Conservation (phyloP, 106 monocot genomes). For the Dendrobium nobile region DNA sequence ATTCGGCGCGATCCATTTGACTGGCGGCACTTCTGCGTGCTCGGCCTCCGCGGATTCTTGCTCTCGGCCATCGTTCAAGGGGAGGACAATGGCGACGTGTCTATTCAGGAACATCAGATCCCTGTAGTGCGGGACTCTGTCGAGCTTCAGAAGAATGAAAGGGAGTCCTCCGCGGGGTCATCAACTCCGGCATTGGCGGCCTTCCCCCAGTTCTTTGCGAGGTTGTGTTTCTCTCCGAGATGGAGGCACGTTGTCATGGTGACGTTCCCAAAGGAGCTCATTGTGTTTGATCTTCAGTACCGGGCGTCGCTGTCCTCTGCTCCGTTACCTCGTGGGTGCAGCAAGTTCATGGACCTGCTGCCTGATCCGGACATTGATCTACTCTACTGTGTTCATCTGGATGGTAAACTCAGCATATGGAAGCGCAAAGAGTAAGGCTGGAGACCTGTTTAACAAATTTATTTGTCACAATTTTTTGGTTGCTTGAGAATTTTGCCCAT, state of each 20-base stretch:
- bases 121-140: conserved; percentile 16
- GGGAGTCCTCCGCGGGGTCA: conserved; percentile 18
- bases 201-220: conserved; percentile 46
- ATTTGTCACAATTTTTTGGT: too few species aligned
- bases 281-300: conserved; percentile 83
- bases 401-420: conserved; percentile 91
- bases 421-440: conserved; percentile 79
- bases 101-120: conserved; percentile 55
- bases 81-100: conserved; percentile 26
- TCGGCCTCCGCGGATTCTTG: conserved; percentile 75
- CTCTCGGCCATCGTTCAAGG: conserved; percentile 54
- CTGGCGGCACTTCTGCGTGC: conserved; percentile 54
- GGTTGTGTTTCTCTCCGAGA: conserved; percentile 67
- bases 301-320: conserved; percentile 42
- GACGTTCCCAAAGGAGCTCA: conserved; percentile 71
- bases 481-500: too few species aligned
- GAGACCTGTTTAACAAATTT: neutral
- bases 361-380: conserved; percentile 74
- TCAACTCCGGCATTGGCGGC: conserved; percentile 39
- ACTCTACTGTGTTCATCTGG: conserved; percentile 74
- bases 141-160: conserved; percentile 56
- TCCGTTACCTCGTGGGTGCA: conserved; percentile 57
- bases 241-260: conserved; percentile 73
- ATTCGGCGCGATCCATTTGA: conserved; percentile 96
- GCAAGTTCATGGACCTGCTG: conserved; percentile 71